Evolutionary conservation across 164 flowering plant genomes (phyloP).

Genomic region (Piper betle): DNA sequence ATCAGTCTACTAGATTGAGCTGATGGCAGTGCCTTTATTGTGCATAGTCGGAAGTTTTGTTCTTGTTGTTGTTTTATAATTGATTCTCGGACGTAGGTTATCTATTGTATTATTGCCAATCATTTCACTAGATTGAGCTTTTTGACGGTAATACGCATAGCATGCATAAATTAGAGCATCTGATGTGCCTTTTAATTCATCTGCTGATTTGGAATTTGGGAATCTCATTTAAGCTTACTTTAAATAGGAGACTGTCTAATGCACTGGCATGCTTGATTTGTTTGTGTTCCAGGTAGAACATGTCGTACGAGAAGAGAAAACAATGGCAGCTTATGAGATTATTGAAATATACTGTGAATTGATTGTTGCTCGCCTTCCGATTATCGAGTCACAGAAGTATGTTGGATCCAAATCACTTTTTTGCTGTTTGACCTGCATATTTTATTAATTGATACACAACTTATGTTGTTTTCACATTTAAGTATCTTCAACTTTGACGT

Average conservation of each 20-base stretch:
- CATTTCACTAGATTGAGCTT: too few relatives aligned
- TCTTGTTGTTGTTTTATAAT: too few relatives aligned
- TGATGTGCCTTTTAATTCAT: too few relatives aligned
- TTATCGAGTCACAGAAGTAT: slow-evolving; percentile 95
- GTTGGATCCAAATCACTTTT: slow-evolving; percentile 9
- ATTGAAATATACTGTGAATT: slow-evolving; percentile 83
- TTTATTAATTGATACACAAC: background rate
- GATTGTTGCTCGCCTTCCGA: slow-evolving; percentile 73
- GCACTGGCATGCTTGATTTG: background rate
- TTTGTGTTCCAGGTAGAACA: slow-evolving; percentile 69
- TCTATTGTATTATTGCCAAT: too few relatives aligned
- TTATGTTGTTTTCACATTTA: background rate
- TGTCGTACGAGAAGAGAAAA: slow-evolving; percentile 83
- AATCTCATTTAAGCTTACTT: background rate
- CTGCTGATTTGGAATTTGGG: too few relatives aligned
- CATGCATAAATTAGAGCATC: too few relatives aligned
- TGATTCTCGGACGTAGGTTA: too few relatives aligned
- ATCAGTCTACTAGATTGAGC: too few relatives aligned
- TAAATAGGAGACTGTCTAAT: background rate
- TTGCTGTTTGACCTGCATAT: background rate
- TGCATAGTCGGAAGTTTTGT: too few relatives aligned
- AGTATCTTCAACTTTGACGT: too few relatives aligned
- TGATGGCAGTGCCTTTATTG: too few relatives aligned
- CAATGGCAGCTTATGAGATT: slow-evolving; percentile 79
- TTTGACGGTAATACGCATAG: too few relatives aligned